These are phyloP conservation scores for Coniochaeta sp. DNA, from an alignment of 2,329 filamentous ascomycete genomes.

Conservation along the genomic window DNA sequence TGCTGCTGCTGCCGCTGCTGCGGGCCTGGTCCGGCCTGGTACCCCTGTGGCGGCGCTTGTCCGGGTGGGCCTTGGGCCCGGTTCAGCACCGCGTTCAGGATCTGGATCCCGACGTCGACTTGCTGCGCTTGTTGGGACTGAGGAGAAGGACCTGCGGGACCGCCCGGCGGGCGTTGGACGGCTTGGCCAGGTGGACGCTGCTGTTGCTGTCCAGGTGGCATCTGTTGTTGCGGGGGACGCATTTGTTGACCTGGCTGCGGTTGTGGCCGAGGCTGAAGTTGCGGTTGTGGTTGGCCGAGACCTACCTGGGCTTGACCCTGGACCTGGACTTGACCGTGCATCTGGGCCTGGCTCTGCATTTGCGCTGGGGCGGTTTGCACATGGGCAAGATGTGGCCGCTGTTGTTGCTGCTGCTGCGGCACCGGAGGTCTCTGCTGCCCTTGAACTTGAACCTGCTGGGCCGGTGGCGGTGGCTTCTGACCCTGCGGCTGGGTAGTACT, in stretches of 20 bases:
- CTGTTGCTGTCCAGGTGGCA: neutral
- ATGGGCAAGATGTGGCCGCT: neutral
- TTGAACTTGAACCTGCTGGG: neutral
- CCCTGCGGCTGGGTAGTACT: neutral
- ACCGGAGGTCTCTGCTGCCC: constrained; percentile 1
- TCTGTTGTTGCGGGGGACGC: neutral
- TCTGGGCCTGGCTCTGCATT: neutral
- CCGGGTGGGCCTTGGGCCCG: neutral
- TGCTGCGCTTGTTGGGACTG: neutral
- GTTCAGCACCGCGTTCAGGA: neutral
- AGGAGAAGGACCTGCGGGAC: neutral
- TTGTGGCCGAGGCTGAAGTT: neutral
- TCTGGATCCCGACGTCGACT: neutral
- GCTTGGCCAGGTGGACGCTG: neutral
- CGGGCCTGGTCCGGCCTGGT: neutral
- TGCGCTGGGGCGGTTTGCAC: neutral
- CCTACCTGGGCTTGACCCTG: neutral
- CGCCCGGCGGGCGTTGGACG: neutral
- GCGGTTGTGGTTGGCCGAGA: neutral
- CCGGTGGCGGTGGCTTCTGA: constrained; percentile 1
- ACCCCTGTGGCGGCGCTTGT: neutral
- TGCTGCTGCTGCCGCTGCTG: neutral
- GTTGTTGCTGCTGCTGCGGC: neutral
- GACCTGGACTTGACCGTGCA: neutral
- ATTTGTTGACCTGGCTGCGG: neutral